phyloP scores from a whole-genome alignment of 768 basidiomycete genomes.

The Termitomyces sp. region DNA sequence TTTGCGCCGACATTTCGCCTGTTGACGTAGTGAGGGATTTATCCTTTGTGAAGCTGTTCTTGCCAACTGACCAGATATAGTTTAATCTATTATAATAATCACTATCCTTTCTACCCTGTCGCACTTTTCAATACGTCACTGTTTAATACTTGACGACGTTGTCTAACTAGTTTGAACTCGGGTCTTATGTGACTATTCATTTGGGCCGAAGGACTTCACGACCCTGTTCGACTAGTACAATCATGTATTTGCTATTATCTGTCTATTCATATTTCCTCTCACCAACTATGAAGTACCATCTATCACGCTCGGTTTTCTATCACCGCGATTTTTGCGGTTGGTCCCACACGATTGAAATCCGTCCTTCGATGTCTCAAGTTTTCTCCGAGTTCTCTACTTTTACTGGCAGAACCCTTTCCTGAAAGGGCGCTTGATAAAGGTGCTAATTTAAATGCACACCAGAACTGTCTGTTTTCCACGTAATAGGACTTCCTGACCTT shows the following conservation, averaged over 20 bases:
- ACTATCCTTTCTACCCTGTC: background rate
- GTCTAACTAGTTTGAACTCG: background rate
- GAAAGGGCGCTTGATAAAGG: background rate
- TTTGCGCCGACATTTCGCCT: constrained; percentile 3
- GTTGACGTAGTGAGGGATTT: constrained; percentile 3
- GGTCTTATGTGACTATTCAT: background rate
- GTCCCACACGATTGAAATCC: background rate
- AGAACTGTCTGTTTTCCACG: background rate
- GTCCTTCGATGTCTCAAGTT: background rate
- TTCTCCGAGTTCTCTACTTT: background rate
- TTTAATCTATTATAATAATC: constrained; percentile 1
- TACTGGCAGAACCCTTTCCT: no score
- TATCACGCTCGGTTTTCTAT: background rate
- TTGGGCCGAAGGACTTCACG: background rate
- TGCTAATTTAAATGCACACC: background rate
- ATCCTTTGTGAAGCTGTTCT: background rate
- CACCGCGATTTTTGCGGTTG: background rate
- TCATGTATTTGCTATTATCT: background rate
- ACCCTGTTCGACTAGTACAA: background rate
- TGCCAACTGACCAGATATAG: background rate
- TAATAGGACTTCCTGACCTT: background rate
- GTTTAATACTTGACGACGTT: background rate
- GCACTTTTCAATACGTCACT: background rate
- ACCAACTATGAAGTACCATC: background rate
- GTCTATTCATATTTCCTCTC: background rate